Conservation (phyloP, 768 basidiomycete genomes). For the Grammothele lineata region DNA sequence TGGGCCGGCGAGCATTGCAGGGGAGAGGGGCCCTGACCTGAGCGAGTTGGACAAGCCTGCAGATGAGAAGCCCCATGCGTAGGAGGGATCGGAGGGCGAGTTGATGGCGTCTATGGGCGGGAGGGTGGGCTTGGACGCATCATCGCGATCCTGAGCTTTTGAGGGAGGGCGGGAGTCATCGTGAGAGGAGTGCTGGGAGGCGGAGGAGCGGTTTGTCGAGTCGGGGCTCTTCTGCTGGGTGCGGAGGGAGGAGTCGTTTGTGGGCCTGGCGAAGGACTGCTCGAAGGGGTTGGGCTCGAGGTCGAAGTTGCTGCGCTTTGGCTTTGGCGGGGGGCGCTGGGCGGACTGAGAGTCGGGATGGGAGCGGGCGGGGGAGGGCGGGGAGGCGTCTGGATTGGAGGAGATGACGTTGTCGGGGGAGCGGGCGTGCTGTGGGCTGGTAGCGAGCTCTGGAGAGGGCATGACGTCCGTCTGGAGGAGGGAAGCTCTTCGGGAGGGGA, state of each 20-base stretch:
- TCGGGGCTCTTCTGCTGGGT: slow-evolving; percentile 30
- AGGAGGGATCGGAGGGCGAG: slow-evolving; percentile 56
- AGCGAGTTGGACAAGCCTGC: slow-evolving; percentile 68
- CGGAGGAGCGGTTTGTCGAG: slow-evolving; percentile 23
- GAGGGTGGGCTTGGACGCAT: slow-evolving; percentile 63
- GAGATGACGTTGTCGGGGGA: slow-evolving; percentile 8
- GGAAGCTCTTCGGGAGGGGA: slow-evolving; percentile 14
- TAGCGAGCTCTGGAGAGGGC: slow-evolving; percentile 12
- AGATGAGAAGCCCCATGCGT: slow-evolving; percentile 59
- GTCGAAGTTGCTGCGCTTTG: slow-evolving; percentile 30
- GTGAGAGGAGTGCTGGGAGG: slow-evolving; percentile 24
- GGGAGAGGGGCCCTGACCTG: slow-evolving; percentile 89
- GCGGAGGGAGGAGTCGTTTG: slow-evolving; percentile 45
- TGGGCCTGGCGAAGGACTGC: slow-evolving; percentile 69
- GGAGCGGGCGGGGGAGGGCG: slow-evolving; percentile 10
- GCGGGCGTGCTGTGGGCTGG: slow-evolving; percentile 5
- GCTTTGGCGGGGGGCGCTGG: slow-evolving; percentile 16
- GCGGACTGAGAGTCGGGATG: background rate
- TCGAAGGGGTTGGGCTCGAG: slow-evolving; percentile 66
- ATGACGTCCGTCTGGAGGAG: slow-evolving; percentile 13
- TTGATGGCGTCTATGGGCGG: slow-evolving; percentile 80
- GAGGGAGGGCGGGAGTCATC: slow-evolving; percentile 18
- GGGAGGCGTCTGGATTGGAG: slow-evolving; percentile 3
- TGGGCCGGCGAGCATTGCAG: slow-evolving; percentile 93
- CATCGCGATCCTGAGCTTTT: slow-evolving; percentile 18